These are phyloP conservation scores for Mucor plumbeus DNA, from an alignment of 371 early-diverging fungal species.

Conservation along the genomic window DNA sequence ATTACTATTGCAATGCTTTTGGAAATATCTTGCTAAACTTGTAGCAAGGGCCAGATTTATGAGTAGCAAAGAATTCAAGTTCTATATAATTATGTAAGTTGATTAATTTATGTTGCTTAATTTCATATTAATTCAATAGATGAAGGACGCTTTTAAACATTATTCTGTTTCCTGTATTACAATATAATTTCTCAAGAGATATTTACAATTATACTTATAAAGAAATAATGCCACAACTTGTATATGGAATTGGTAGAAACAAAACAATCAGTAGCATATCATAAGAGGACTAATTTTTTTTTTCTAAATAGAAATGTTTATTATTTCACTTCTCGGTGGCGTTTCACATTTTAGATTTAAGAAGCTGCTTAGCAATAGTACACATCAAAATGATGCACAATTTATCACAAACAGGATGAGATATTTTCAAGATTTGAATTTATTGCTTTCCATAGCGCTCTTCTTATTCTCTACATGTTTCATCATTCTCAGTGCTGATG, in stretches of 20 bases:
- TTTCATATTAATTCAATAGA: constrained; percentile 2
- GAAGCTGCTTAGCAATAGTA: constrained; percentile 35
- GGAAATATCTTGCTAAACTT: constrained; percentile 58
- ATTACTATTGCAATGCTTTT: constrained; percentile 57
- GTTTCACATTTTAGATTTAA: constrained; percentile 53
- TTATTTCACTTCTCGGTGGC: constrained; percentile 46
- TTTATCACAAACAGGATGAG: constrained; percentile 43
- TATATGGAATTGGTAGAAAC: constrained; percentile 46
- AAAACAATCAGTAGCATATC: background rate
- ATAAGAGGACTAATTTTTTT: background rate
- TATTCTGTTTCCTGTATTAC: constrained; percentile 48
- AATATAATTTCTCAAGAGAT: constrained; percentile 46
- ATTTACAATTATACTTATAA: constrained; percentile 47
- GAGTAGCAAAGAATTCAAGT: constrained; percentile 55
- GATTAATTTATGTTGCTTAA: background rate
- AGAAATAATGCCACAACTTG: constrained; percentile 54
- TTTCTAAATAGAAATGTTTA: constrained; percentile 32
- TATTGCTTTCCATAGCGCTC: constrained; percentile 39
- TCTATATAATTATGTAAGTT: constrained; percentile 52
- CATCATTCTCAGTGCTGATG: constrained; percentile 49
- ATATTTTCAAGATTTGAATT: constrained; percentile 55
- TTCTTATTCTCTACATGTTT: constrained; percentile 37
- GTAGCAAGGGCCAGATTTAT: constrained; percentile 55
- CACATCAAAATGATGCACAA: constrained; percentile 31
- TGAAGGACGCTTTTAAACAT: constrained; percentile 42